Evolutionary conservation across 1,284 basidiomycete species (phyloP).

Genomic region (Tranzscheliella williamsii): DNA sequence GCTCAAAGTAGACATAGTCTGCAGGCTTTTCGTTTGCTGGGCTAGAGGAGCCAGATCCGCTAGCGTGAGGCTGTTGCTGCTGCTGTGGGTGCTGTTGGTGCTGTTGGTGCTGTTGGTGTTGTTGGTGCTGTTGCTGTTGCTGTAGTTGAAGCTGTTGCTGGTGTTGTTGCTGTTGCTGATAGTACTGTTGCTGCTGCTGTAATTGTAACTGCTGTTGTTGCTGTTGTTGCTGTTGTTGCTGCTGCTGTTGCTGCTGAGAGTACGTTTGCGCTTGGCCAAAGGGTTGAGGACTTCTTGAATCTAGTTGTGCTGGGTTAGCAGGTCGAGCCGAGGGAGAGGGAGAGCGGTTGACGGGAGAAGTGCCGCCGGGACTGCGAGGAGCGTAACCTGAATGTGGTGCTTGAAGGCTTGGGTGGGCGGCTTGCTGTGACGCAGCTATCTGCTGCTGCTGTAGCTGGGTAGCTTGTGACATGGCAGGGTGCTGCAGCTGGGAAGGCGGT

Average conservation of each 20-base stretch:
- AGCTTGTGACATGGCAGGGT: slow-evolving; percentile 53
- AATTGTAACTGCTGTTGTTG: slow-evolving; percentile 21
- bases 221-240: slow-evolving; percentile 25
- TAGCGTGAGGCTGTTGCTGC: slow-evolving; percentile 11
- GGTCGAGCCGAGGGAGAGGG: slow-evolving; percentile 37
- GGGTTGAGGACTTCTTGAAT: slow-evolving; percentile 16
- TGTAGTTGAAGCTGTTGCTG: slow-evolving; percentile 14
- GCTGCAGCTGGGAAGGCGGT: slow-evolving; percentile 54
- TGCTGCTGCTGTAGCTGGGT: slow-evolving; percentile 54
- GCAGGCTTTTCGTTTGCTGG: slow-evolving; percentile 62
- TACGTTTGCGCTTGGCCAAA: slow-evolving; percentile 15
- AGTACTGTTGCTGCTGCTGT: slow-evolving; percentile 21
- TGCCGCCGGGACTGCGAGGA: slow-evolving; percentile 1
- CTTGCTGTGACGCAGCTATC: slow-evolving; percentile 28
- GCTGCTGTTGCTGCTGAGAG: slow-evolving; percentile 16
- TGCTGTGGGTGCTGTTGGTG: slow-evolving; percentile 23
- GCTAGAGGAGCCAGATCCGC: slow-evolving; percentile 28
- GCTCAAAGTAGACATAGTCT: slow-evolving; percentile 94
- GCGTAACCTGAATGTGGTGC: slow-evolving; percentile 25
- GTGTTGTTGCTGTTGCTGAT: slow-evolving; percentile 11
- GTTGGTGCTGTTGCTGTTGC: slow-evolving; percentile 8
- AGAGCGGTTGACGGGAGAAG: slow-evolving; percentile 24
- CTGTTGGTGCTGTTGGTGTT: slow-evolving; percentile 21
- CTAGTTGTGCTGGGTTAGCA: slow-evolving; percentile 8
- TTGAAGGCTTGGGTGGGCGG: slow-evolving; percentile 26